Conservation (phyloP, 352 stramenopile species). For the Phytophthora kernoviae region DNA sequence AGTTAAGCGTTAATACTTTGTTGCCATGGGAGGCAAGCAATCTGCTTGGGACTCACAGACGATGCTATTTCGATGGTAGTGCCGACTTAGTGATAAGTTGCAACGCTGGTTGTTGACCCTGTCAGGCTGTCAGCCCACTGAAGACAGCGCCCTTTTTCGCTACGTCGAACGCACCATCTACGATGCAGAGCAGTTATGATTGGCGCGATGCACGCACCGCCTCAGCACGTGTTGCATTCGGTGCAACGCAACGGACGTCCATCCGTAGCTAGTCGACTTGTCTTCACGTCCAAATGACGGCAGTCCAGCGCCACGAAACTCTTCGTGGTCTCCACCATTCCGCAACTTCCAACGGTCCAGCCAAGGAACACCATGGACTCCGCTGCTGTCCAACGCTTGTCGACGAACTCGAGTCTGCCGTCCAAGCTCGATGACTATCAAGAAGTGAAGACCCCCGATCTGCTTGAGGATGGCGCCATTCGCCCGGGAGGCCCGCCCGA, state of each 20-base stretch:
- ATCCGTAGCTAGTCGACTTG: not conserved
- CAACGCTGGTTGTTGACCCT: not conserved
- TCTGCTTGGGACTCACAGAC: not conserved
- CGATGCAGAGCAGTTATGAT: constrained; percentile 9
- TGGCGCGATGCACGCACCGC: constrained; percentile 25
- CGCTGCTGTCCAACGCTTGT: constrained; percentile 19
- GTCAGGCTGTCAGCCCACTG: not conserved
- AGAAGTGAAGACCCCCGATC: constrained; percentile 30
- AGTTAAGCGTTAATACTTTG: not conserved
- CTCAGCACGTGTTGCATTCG: not conserved
- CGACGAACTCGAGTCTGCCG: constrained; percentile 14
- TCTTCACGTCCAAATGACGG: constrained; percentile 2
- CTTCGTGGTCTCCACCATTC: constrained; percentile 10
- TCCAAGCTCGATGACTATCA: constrained; percentile 21
- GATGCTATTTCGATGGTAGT: not conserved
- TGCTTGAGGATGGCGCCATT: constrained; percentile 39
- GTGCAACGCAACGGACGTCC: constrained; percentile 2
- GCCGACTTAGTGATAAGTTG: not conserved
- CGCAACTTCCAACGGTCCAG: constrained; percentile 3
- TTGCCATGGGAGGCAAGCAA: not conserved
- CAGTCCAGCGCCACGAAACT: not conserved
- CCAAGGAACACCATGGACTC: constrained; percentile 9
- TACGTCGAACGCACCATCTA: not conserved
- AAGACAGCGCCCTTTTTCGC: constrained; percentile 8
- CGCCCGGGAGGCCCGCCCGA: constrained; percentile 29